These are phyloP conservation scores for Scedosporium minutisporum DNA, from an alignment of 2,329 filamentous ascomycete species.

Conservation along the genomic window DNA sequence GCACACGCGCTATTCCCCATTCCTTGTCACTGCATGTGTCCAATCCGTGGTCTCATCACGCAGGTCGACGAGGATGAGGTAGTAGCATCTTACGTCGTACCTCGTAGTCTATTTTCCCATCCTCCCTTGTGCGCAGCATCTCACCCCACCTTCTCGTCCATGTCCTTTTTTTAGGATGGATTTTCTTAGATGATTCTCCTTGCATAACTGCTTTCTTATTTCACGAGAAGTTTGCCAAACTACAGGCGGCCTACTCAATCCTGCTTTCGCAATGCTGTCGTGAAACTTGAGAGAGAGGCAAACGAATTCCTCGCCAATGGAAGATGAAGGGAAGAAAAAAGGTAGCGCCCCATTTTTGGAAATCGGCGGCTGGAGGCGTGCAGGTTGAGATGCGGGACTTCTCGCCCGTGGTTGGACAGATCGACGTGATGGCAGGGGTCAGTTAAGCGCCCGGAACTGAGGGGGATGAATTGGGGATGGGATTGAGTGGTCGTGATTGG, in stretches of 20 bases:
- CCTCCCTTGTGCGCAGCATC: not conserved
- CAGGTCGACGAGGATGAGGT: not conserved
- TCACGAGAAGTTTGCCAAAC: not conserved
- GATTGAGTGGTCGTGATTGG: not conserved
- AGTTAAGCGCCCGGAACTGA: conserved; percentile 6
- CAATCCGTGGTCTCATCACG: not conserved
- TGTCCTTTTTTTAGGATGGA: no score
- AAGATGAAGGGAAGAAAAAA: not conserved
- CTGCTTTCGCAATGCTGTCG: not conserved
- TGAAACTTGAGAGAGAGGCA: not conserved
- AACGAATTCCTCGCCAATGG: not conserved
- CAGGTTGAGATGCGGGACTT: not conserved
- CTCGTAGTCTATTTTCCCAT: not conserved
- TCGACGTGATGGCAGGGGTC: conserved; percentile 6
- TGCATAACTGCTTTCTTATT: not conserved
- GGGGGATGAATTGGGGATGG: not conserved
- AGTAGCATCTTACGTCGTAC: no score
- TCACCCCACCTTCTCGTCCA: not conserved
- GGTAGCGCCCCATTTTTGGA: conserved; percentile 2
- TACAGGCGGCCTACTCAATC: not conserved
- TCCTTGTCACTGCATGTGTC: not conserved
- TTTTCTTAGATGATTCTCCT: not conserved
- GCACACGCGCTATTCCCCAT: not conserved
- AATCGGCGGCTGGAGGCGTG: conserved; percentile 2
- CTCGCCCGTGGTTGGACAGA: conserved; percentile 4